phyloP scores from a whole-genome alignment of 768 basidiomycete genomes.

The Suillus plorans region DNA sequence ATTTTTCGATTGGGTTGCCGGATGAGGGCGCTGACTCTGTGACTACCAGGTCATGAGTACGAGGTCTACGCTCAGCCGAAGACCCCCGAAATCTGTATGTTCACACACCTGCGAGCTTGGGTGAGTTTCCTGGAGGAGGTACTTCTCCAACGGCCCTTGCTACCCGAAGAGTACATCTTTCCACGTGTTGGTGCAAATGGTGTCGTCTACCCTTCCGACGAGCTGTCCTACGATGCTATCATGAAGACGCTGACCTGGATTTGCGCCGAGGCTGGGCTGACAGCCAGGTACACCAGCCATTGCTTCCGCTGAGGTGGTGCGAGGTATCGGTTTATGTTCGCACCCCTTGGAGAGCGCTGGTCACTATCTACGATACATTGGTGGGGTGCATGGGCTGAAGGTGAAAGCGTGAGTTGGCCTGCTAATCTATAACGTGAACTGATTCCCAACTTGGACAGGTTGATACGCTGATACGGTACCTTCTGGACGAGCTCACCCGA shows the following conservation, averaged over 20 bases:
- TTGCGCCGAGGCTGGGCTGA: slow-evolving; percentile 16
- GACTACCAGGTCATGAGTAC: background rate
- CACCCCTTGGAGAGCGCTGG: slow-evolving; percentile 36
- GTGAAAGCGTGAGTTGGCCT: background rate
- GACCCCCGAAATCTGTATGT: slow-evolving; percentile 34
- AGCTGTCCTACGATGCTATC: slow-evolving; percentile 15
- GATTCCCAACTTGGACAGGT: slow-evolving; percentile 12
- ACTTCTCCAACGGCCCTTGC: background rate
- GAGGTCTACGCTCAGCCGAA: slow-evolving; percentile 16
- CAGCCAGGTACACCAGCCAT: slow-evolving; percentile 30
- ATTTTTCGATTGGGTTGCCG: too few relatives aligned
- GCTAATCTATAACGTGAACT: background rate
- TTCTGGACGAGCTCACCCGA: slow-evolving; percentile 32
- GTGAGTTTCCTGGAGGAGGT: slow-evolving; percentile 27
- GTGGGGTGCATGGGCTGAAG: slow-evolving; percentile 37
- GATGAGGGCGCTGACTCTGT: too few relatives aligned
- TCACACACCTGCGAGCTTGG: slow-evolving; percentile 28
- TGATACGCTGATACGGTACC: slow-evolving; percentile 37
- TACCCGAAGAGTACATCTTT: slow-evolving; percentile 30
- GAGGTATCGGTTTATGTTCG: slow-evolving; percentile 40
- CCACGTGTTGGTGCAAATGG: slow-evolving; percentile 27
- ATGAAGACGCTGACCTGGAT: slow-evolving; percentile 12
- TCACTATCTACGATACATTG: slow-evolving; percentile 32
- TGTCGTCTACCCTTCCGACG: slow-evolving; percentile 20
- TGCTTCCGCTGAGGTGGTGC: slow-evolving; percentile 37